phyloP scores from a whole-genome alignment of 768 basidiomycete genomes.

The Hericium erinaceus region DNA sequence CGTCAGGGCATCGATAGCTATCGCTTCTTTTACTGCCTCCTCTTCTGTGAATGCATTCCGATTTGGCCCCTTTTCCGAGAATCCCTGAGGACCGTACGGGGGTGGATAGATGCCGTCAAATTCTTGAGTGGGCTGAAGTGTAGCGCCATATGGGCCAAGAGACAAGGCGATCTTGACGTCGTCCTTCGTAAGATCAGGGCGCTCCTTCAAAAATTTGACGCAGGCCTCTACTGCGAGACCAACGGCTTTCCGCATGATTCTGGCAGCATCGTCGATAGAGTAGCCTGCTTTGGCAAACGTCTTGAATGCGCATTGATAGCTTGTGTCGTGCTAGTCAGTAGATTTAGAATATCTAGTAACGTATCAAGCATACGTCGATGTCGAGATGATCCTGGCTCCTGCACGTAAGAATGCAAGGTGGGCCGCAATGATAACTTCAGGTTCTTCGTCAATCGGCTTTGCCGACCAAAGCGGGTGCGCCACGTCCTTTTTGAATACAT shows the following conservation, averaged over 20 bases:
- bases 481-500: conserved; percentile 35
- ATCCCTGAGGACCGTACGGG: conserved; percentile 55
- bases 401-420: conserved; percentile 58
- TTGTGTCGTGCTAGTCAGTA: conserved; percentile 33
- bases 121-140: conserved; percentile 56
- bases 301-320: conserved; percentile 56
- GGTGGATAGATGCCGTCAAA: conserved; percentile 70
- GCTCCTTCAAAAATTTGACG: conserved; percentile 21
- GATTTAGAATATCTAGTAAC: conserved; percentile 46
- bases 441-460: conserved; percentile 43
- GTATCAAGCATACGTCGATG: conserved; percentile 46
- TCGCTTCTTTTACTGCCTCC: conserved; percentile 20
- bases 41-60: conserved; percentile 31
- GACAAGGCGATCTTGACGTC: conserved; percentile 52
- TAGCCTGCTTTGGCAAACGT: conserved; percentile 48
- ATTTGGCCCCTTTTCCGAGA: conserved; percentile 21
- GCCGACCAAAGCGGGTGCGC: conserved; percentile 65
- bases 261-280: conserved; percentile 29
- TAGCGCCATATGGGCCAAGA: conserved; percentile 68
- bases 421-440: conserved; percentile 42
- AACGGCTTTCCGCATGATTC: conserved; percentile 46
- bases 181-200: background rate
- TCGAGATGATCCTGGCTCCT: conserved; percentile 57
- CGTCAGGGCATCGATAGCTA: conserved; percentile 42
- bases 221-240: conserved; percentile 41